Evolutionary conservation across 768 basidiomycete species (phyloP), one percentile per base, ranked within the genome.

Genomic region (Favolaschia claudopus): DNA sequence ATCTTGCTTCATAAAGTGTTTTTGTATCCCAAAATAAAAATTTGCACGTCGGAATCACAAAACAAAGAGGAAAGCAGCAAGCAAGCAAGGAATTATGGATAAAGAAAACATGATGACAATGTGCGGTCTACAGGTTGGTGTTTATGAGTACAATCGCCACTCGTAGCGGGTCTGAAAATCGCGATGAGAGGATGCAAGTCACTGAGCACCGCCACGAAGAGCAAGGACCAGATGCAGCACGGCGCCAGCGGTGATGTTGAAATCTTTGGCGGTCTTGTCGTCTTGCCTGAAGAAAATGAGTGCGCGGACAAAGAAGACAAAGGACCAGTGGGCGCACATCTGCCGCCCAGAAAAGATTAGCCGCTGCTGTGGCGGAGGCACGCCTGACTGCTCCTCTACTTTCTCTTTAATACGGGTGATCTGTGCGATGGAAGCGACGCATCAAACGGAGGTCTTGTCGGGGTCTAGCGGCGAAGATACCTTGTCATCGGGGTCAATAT

Each of bases 321-420:
- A 33, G 20, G 29, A 34, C 39, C 34, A 15, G 51, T 24, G 58
- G 36, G 78, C 85, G 75, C 74, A 98, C 96, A 98, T 89, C 72
- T 97, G 96, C 70, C 95, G 87, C 31, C 96, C 96, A 69, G 85
- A 76, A 73, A 89, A 97, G 72, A 99, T 99, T 69, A 99, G 76
- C 56, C 96, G 87, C 74, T 99, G 96, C 75, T 99, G 96, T 38
- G 82, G 92, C 60, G 96, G 96, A 22, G 96, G 96, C 37, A 99
- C 96, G 64, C 96, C 96, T 7, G 95, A 95, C 77, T 98, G 96
- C 79, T 98, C 96, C 74, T 99, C 96, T 9, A 98, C 94, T 74
- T 93, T 92, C 83, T 96, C 95, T 80, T 99, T 99, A 77, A 99
- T 95, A 66, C 92, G 87, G 42, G 87, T 81, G 69, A 97, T 93